These are phyloP conservation scores for Acorus gramineus DNA, from an alignment of 106 monocot genomes.

Conservation along the genomic window DNA sequence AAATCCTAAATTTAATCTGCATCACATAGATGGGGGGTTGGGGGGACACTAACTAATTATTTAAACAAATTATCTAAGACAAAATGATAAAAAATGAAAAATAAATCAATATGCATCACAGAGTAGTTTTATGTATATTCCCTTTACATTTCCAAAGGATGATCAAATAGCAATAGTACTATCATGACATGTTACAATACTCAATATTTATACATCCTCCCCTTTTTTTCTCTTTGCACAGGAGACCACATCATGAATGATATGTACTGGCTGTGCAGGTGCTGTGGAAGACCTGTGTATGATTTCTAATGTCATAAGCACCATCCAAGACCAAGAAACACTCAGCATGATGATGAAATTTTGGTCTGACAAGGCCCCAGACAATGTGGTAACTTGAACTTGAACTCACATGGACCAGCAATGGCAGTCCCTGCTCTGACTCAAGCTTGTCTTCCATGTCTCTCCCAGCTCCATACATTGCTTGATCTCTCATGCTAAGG, in stretches of 20 bases:
- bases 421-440: conserved; percentile 33
- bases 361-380: conserved; percentile 27
- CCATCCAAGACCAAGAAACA: conserved; percentile 31
- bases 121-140: no score
- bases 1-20: no score
- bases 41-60: no score
- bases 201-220: no score
- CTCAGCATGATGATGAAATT: conserved; percentile 22
- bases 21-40: no score
- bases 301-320: conserved; percentile 5
- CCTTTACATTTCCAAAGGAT: no score
- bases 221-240: no score
- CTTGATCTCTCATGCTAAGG: conserved; percentile 31
- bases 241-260: conserved; percentile 7
- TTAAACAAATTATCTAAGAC: no score
- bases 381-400: conserved; percentile 32
- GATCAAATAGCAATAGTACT: no score
- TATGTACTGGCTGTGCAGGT: conserved; percentile 18
- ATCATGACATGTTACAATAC: no score
- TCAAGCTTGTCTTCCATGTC: conserved; percentile 66
- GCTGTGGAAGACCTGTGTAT: conserved; percentile 13
- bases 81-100: no score
- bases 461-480: conserved; percentile 73
- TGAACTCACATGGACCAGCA: conserved; percentile 25
- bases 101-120: no score